A percentile compares a stretch with the other conserved stretches of the same genome.
phyloP scores from a whole-genome alignment of 2,329 filamentous ascomycete genomes.

The Pseudopyrenochaeta lycopersici region DNA sequence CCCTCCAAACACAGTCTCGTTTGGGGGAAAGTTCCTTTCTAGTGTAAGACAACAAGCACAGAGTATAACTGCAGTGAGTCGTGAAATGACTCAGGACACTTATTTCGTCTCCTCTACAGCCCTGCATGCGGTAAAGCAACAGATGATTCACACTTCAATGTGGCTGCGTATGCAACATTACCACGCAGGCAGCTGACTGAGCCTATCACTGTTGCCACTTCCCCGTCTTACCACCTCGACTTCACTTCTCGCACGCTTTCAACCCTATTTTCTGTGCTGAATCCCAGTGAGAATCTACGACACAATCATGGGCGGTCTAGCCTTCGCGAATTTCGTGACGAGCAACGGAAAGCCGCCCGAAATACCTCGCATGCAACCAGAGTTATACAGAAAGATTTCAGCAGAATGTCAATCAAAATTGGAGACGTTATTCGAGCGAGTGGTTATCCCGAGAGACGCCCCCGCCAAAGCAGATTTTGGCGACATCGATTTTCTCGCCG shows the following conservation, averaged over 20 bases:
- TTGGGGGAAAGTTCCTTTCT: no score
- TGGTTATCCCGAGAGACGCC: constrained; percentile 71
- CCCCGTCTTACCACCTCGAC: neutral
- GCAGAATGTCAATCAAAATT: constrained; percentile 58
- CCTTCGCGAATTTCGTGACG: constrained; percentile 40
- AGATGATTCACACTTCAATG: neutral
- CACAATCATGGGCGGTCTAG: constrained; percentile 69
- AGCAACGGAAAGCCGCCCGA: constrained; percentile 55
- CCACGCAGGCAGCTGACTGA: neutral
- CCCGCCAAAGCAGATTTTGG: constrained; percentile 74
- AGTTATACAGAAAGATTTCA: constrained; percentile 65
- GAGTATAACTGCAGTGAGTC: no score
- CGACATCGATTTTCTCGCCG: constrained; percentile 76
- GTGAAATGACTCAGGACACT: no score
- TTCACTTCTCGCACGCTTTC: no score
- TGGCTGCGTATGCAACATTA: neutral
- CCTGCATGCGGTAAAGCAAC: neutral
- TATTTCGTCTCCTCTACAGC: neutral
- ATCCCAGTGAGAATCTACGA: neutral
- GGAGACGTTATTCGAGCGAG: constrained; percentile 60
- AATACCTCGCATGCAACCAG: constrained; percentile 72
- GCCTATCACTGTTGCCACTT: neutral
- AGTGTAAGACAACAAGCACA: no score
- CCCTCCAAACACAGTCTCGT: no score
- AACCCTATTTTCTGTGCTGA: no score